These are phyloP conservation scores for Rhynchosporium graminicola DNA, from an alignment of 2,329 filamentous ascomycete species.

Conservation along the genomic window DNA sequence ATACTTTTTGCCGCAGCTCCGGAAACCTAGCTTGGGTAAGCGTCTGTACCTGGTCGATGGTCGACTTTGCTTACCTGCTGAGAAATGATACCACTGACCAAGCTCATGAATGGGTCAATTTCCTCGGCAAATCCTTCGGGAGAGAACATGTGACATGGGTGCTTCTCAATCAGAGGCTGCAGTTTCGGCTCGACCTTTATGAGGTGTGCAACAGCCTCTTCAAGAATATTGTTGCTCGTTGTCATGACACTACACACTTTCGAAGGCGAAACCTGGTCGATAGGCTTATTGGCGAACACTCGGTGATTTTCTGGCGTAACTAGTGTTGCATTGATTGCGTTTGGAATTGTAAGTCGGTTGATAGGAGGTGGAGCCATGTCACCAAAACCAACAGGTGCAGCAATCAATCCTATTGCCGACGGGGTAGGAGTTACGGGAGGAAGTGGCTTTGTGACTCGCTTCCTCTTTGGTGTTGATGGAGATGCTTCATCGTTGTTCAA, in stretches of 20 bases:
- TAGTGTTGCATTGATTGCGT: conserved; percentile 67
- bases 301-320: conserved; percentile 71
- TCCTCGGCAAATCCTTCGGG: conserved; percentile 79
- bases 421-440: conserved; percentile 51
- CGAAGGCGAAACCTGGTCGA: conserved; percentile 59
- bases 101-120: conserved; percentile 83
- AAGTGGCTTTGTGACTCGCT: conserved; percentile 23
- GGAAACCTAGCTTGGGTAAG: conserved; percentile 59
- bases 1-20: conserved; percentile 89
- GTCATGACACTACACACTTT: conserved; percentile 38
- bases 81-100: conserved; percentile 87
- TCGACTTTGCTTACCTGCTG: conserved; percentile 62
- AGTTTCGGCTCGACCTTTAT: conserved; percentile 72
- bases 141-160: conserved; percentile 79
- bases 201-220: conserved; percentile 74
- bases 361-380: conserved; percentile 37
- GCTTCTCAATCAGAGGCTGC: conserved; percentile 67
- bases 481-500: conserved; percentile 19
- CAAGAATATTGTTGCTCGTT: conserved; percentile 72
- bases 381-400: conserved; percentile 45
- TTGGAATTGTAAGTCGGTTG: conserved; percentile 61
- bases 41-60: background rate
- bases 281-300: conserved; percentile 54
- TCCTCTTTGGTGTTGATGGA: conserved; percentile 38
- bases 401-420: conserved; percentile 49